Evolutionary conservation across 805 yeast genomes (phyloP).

Genomic region (Jamesozyma jinghongensis): DNA sequence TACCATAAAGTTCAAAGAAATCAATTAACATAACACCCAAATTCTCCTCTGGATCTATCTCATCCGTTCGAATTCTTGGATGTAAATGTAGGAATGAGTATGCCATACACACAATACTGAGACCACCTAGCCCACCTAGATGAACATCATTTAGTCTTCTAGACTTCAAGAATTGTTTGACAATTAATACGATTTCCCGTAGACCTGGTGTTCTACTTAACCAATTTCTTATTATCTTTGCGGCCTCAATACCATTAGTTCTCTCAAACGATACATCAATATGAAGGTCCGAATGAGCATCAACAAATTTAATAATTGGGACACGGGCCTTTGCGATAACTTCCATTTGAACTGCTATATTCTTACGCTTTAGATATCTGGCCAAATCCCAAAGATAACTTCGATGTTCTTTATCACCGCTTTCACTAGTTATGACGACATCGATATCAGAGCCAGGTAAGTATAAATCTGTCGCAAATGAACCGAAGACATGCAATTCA

Average conservation of each 20-base stretch:
- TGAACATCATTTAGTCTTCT: conserved; percentile 79
- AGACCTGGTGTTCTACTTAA: conserved; percentile 61
- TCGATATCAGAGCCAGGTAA: conserved; percentile 97
- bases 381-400: conserved; percentile 64
- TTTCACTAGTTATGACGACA: conserved; percentile 67
- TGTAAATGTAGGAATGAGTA: conserved; percentile 73
- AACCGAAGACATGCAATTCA: conserved; percentile 81
- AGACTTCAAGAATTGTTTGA: conserved; percentile 76
- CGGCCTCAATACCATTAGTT: conserved; percentile 74
- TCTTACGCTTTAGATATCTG: conserved; percentile 50
- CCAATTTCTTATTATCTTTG: conserved; percentile 71
- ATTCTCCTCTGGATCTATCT: conserved; percentile 61
- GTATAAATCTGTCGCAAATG: conserved; percentile 86
- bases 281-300: conserved; percentile 56
- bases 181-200: conserved; percentile 69
- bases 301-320: conserved; percentile 88
- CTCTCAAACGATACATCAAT: conserved; percentile 89
- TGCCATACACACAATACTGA: conserved; percentile 79
- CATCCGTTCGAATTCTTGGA: conserved; percentile 61
- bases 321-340: conserved; percentile 87
- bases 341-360: conserved; percentile 63
- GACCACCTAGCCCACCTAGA: conserved; percentile 92
- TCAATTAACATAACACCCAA: conserved; percentile 82
- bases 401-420: conserved; percentile 50
- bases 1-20: conserved; percentile 87